Conservation (phyloP, 1,284 basidiomycete genomes). For the Naganishia sp. region DNA sequence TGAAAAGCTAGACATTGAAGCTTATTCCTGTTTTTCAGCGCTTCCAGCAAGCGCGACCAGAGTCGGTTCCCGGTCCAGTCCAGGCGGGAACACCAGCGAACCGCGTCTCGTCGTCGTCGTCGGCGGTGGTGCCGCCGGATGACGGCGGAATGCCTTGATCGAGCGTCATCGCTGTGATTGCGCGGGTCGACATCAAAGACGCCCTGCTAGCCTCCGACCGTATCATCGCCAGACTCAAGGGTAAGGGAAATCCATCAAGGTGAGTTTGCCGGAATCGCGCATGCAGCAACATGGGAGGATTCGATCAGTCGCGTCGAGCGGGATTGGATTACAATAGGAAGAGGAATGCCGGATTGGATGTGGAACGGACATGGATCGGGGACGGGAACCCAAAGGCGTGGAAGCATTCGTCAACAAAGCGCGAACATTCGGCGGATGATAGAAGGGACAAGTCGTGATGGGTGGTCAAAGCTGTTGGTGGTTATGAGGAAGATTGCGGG, state of each 20-base stretch:
- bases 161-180: not conserved
- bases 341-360: not conserved
- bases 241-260: constrained; percentile 30
- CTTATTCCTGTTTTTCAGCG: not conserved
- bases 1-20: too few relatives aligned
- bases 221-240: constrained; percentile 26
- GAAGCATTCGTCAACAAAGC: not conserved
- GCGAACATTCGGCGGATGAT: not conserved
- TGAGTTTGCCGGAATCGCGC: constrained; percentile 3
- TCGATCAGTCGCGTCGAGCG: constrained; percentile 15
- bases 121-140: constrained; percentile 9
- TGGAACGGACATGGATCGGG: not conserved
- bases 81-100: not conserved
- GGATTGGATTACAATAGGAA: not conserved
- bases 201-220: constrained; percentile 12
- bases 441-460: too few relatives aligned
- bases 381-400: not conserved
- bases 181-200: not conserved
- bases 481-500: too few relatives aligned
- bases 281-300: not conserved
- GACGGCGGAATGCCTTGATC: constrained; percentile 1
- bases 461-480: too few relatives aligned
- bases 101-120: constrained; percentile 13
- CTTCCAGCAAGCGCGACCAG: constrained; percentile 6
- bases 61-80: not conserved